Conservation (phyloP, 1,284 basidiomycete species). For the Schizophyllum amplum region DNA sequence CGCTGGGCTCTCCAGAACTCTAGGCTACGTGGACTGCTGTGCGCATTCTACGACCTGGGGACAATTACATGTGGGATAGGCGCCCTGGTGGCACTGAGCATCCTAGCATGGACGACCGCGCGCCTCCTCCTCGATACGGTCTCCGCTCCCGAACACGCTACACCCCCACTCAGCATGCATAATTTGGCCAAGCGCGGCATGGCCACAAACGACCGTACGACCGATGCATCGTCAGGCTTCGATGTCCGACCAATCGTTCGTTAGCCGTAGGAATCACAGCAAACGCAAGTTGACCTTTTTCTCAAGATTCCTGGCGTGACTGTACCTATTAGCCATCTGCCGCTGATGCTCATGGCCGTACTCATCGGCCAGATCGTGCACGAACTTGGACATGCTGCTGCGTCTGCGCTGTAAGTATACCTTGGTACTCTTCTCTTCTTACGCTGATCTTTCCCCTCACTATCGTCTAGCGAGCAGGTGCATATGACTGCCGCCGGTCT, state of each 20-base stretch:
- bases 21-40: constrained; percentile 20
- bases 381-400: constrained; percentile 63
- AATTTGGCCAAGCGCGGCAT: constrained; percentile 6
- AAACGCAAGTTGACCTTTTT: background rate
- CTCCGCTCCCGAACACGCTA: constrained; percentile 10
- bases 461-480: constrained; percentile 35
- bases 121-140: constrained; percentile 12
- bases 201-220: background rate
- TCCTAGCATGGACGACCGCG: constrained; percentile 32
- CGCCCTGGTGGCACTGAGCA: constrained; percentile 33
- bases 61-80: constrained; percentile 39
- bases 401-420: constrained; percentile 62
- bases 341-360: constrained; percentile 50
- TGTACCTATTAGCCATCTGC: constrained; percentile 56
- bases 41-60: constrained; percentile 42
- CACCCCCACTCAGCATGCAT: background rate
- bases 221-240: background rate
- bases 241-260: constrained; percentile 39
- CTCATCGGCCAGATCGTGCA: constrained; percentile 55
- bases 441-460: constrained; percentile 1
- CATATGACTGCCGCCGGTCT: constrained; percentile 51
- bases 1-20: constrained; percentile 19
- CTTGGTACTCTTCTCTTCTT: constrained; percentile 4
- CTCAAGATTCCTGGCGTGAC: constrained; percentile 70
- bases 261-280: constrained; percentile 4